A percentile compares a stretch with the other conserved stretches of the same genome.
Conservation (phyloP, 495 filamentous ascomycete species). For the Podospora comata region DNA sequence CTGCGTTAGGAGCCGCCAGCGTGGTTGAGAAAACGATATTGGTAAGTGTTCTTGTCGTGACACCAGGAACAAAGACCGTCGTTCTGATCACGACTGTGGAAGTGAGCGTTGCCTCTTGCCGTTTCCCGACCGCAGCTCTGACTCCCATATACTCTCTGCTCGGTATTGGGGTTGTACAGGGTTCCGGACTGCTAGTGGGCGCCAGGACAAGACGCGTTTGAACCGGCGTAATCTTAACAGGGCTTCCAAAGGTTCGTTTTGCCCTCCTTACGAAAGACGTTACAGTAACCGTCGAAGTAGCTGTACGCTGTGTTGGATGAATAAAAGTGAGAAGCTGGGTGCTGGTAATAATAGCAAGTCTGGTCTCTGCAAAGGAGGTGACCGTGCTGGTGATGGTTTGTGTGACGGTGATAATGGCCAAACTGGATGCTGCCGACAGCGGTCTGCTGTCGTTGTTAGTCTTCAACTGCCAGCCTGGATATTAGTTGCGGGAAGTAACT, state of each 20-base stretch:
- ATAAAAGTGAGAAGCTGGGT: slow-evolving; percentile 6
- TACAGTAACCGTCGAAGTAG: slow-evolving; percentile 6
- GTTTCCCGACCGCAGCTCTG: not conserved
- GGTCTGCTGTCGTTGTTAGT: slow-evolving; percentile 1
- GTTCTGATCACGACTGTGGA: not conserved
- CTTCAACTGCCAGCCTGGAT: not conserved
- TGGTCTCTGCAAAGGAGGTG: slow-evolving; percentile 2
- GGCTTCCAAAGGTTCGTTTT: slow-evolving; percentile 1
- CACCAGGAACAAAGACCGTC: not conserved
- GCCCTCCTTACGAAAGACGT: slow-evolving; percentile 3
- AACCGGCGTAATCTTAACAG: not conserved
- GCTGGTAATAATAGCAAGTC: slow-evolving; percentile 1
- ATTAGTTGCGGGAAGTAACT: not conserved
- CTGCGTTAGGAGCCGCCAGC: slow-evolving; percentile 24
- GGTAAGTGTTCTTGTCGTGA: slow-evolving; percentile 16
- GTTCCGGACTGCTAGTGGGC: not conserved
- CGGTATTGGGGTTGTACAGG: not conserved
- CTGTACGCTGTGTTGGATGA: not conserved
- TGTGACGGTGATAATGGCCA: not conserved
- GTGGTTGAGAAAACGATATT: slow-evolving; percentile 28
- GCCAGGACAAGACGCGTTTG: not conserved
- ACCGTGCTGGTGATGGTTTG: not conserved
- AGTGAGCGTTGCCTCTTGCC: slow-evolving; percentile 6
- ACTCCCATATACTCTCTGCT: not conserved
- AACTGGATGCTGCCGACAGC: not conserved